Base-by-base conservation (phyloP, 371 early-diverging fungal genomes). In the Circinella minor region DNA sequence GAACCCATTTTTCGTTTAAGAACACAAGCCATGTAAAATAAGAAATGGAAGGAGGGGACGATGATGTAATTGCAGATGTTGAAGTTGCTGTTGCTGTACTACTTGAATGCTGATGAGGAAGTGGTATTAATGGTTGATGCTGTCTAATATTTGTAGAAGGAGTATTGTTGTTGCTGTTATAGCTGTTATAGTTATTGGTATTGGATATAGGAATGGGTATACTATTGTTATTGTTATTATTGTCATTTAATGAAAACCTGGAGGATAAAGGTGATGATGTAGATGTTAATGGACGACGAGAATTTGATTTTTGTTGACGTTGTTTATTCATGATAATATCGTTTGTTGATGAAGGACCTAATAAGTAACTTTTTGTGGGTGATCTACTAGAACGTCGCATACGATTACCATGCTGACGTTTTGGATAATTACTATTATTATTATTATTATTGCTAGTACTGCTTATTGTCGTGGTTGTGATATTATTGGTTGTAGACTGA, bases 1-100 rank as follows among this genome's bases (percentile, higher is more conserved):
- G 80, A 6, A 72, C 72, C 80, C 78, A 80, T 65, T 74, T 71
- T n/a, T 75, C 77, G 34, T 80, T 66, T 64, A 74, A 69, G 63
- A 80, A 80, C 15, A 77, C 77, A 39, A 80, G 77, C 80, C 80
- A 76, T 11, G 74, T 73, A 54, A 73, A 77, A 54, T 74, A 71
- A 37, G 63, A 68, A 15, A 37, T 59, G 0, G 66, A 63, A 15
- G 67, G 64, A 1, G 49, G 36, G 11, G 36, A 51, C 9, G 64
- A 43, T 27, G 64, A 47, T 14, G 65, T 5, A 8, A 20, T 20
- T 14, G 63, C 8, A 8, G 61, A 15, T 61, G 51, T 51, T 6
- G 3, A 9, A 11, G 43, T 43, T 43, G 43, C 11, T 9, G 43
- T 43, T 43, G 43, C 11, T 9, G 9, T 43, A 43, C 43, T 43